Conservation (phyloP, 345 rosid species). For the Euclidium syriacum region DNA sequence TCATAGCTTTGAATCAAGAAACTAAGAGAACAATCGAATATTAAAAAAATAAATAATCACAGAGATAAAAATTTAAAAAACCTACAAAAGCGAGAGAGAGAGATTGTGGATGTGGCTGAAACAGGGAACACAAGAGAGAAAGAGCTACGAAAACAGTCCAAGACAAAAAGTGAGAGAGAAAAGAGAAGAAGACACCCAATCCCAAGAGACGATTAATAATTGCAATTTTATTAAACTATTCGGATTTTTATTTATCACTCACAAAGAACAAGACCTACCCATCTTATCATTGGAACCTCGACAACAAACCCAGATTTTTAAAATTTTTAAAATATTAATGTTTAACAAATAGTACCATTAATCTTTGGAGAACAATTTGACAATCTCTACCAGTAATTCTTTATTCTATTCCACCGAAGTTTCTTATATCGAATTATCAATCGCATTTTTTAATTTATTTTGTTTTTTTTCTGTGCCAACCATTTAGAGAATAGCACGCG, state of each 20-base stretch:
- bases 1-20: slow-evolving; percentile 32
- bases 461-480: slow-evolving; percentile 20
- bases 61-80: slow-evolving; percentile 33
- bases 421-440: slow-evolving; percentile 22
- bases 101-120: slow-evolving; percentile 33
- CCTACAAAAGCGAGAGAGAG: slow-evolving; percentile 23
- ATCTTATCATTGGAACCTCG: slow-evolving; percentile 59
- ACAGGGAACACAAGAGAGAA: slow-evolving; percentile 40
- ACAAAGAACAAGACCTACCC: slow-evolving; percentile 42
- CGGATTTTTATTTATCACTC: slow-evolving; percentile 8
- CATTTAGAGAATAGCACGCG: slow-evolving; percentile 40
- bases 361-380: slow-evolving; percentile 15
- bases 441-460: not conserved
- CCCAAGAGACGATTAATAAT: slow-evolving; percentile 49
- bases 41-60: not conserved
- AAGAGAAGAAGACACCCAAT: slow-evolving; percentile 31
- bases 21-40: slow-evolving; percentile 5
- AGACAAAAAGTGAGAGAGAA: slow-evolving; percentile 35
- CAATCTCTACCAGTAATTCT: slow-evolving; percentile 36
- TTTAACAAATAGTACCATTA: slow-evolving; percentile 12
- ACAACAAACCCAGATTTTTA: slow-evolving; percentile 41
- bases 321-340: slow-evolving; percentile 1
- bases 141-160: slow-evolving; percentile 24
- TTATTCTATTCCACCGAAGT: slow-evolving; percentile 21
- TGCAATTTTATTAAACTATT: not conserved